Conservation (phyloP, 495 filamentous ascomycete species). For the Geoglossum glabrum region DNA sequence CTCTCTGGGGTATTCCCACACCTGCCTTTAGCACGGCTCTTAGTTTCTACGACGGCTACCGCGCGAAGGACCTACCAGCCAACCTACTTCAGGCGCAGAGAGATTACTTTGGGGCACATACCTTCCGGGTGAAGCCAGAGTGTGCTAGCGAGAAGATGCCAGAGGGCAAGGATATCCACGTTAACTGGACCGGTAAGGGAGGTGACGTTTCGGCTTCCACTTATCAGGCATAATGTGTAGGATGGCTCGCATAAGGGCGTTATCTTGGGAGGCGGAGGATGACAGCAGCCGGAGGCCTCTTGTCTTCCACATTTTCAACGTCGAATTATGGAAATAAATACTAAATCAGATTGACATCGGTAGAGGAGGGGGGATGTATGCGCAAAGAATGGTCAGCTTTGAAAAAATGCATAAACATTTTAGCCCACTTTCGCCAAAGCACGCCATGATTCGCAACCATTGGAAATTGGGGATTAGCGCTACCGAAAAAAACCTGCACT, state of each 20-base stretch:
- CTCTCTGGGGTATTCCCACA: conserved; percentile 82
- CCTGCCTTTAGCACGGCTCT: conserved; percentile 93
- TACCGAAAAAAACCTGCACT: too few relatives aligned
- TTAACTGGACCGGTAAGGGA: conserved; percentile 98
- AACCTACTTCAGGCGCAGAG: conserved; percentile 96
- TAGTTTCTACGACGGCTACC: conserved; percentile 95
- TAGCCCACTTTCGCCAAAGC: neutral
- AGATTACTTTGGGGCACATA: conserved; percentile 99
- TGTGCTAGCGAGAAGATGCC: conserved; percentile 63
- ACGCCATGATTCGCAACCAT: too few relatives aligned
- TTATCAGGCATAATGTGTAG: conserved; percentile 62
- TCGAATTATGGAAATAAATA: neutral
- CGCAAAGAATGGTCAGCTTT: neutral
- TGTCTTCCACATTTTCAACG: neutral
- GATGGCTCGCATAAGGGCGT: neutral
- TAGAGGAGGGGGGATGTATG: neutral
- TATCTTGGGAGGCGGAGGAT: neutral
- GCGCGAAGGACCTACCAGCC: conserved; percentile 83
- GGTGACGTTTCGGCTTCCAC: conserved; percentile 94
- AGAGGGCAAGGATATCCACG: conserved; percentile 79
- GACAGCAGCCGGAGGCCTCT: neutral
- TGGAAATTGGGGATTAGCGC: too few relatives aligned
- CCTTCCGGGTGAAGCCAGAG: conserved; percentile 94
- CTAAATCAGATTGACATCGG: neutral
- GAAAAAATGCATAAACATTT: neutral